Evolutionary conservation across 2,329 filamentous ascomycete genomes (phyloP).

Genomic region (Metarhizium guizhouense): DNA sequence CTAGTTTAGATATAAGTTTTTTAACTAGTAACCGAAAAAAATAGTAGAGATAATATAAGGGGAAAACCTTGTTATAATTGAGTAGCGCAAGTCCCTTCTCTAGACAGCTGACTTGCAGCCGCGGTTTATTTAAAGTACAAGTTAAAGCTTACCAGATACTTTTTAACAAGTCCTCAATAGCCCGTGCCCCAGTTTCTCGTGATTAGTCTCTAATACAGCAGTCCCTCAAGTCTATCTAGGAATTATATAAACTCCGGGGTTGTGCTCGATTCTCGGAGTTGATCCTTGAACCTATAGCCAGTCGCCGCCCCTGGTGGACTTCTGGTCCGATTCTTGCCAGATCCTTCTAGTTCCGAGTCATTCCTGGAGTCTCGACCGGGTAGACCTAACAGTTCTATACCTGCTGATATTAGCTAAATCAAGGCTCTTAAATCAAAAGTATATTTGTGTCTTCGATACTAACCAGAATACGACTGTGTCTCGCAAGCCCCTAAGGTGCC

Average conservation of each 20-base stretch:
- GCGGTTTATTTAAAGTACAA: no score
- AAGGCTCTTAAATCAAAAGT: background rate
- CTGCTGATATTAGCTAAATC: background rate
- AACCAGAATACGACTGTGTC: constrained; percentile 42
- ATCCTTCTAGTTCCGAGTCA: constrained; percentile 27
- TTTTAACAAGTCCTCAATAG: no score
- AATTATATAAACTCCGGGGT: constrained; percentile 15
- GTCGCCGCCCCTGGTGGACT: constrained; percentile 40
- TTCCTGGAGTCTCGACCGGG: constrained; percentile 35
- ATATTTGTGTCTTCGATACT: constrained; percentile 12
- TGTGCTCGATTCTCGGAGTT: constrained; percentile 25
- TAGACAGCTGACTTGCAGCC: no score
- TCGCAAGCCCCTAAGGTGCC: constrained; percentile 39
- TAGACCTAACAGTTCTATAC: background rate
- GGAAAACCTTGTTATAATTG: no score
- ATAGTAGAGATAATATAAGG: no score
- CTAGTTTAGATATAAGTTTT: no score
- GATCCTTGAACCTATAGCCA: constrained; percentile 23
- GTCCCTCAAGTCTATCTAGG: constrained; percentile 33
- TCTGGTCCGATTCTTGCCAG: constrained; percentile 34
- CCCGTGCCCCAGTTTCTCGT: no score
- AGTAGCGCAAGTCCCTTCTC: no score
- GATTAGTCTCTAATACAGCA: constrained; percentile 21
- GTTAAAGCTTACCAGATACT: no score
- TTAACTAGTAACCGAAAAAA: no score